These are phyloP conservation scores for Trametes versicolor DNA, from an alignment of 1,284 basidiomycete genomes.

Conservation along the genomic window DNA sequence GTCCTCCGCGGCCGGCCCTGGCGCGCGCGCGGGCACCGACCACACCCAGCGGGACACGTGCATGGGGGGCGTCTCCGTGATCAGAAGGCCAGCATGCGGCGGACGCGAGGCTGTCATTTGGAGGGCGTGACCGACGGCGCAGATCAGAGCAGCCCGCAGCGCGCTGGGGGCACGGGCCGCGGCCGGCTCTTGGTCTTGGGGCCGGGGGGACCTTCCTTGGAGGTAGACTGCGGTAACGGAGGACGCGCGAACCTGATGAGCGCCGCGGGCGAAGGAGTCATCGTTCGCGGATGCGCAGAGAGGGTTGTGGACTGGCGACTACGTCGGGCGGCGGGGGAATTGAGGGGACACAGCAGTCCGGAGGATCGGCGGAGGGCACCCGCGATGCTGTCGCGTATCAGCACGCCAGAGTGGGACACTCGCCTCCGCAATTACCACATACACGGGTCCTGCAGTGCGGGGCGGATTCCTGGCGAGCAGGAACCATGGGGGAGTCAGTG, in stretches of 20 bases:
- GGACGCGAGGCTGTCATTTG: conserved; percentile 29
- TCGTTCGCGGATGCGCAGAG: background rate
- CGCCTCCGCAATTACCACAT: conserved; percentile 7
- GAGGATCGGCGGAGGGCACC: conserved; percentile 8
- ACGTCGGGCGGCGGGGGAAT: background rate
- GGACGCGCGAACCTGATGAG: background rate
- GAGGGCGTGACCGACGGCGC: conserved; percentile 15
- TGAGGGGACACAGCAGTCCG: conserved; percentile 1
- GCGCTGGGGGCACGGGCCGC: background rate
- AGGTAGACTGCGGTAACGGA: conserved; percentile 22
- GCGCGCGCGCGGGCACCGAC: conserved; percentile 4
- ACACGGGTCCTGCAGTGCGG: background rate
- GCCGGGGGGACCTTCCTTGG: background rate
- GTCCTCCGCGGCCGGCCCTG: conserved; percentile 4
- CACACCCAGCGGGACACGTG: conserved; percentile 21
- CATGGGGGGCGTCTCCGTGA: conserved; percentile 22
- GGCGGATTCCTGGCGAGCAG: background rate
- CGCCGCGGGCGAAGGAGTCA: conserved; percentile 5
- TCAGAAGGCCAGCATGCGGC: conserved; percentile 30
- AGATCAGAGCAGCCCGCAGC: conserved; percentile 21
- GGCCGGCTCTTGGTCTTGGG: conserved; percentile 1
- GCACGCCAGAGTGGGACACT: conserved; percentile 11
- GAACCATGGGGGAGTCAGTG: background rate
- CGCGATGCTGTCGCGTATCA: conserved; percentile 21
- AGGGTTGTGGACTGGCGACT: background rate